Conservation (phyloP, 1,284 basidiomycete genomes). For the Earliella scabrosa region DNA sequence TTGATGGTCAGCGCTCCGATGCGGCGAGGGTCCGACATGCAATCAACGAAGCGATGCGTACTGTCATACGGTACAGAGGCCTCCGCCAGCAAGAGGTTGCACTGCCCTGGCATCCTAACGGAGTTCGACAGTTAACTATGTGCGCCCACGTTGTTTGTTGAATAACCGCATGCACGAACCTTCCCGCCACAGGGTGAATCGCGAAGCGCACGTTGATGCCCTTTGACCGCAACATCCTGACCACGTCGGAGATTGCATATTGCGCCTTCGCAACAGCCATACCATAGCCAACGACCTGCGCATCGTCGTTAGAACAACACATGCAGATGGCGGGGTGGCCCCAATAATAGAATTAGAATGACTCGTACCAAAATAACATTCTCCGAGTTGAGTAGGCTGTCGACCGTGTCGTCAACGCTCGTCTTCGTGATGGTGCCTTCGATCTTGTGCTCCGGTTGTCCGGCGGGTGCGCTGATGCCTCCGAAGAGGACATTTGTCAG, state of each 20-base stretch:
- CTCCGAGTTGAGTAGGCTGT: conserved; percentile 76
- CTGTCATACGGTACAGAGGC: conserved; percentile 89
- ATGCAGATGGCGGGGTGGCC: background rate
- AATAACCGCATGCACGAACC: conserved; percentile 17
- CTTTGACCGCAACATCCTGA: conserved; percentile 67
- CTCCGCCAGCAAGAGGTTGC: conserved; percentile 85
- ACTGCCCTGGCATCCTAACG: conserved; percentile 82
- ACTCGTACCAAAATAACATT: conserved; percentile 75
- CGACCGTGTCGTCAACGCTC: conserved; percentile 77
- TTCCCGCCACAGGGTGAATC: conserved; percentile 47
- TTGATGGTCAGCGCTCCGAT: conserved; percentile 4
- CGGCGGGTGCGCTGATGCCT: conserved; percentile 65
- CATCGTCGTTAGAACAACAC: conserved; percentile 1
- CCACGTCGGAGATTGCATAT: conserved; percentile 85
- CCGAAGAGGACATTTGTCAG: conserved; percentile 81
- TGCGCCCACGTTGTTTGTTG: too few relatives aligned
- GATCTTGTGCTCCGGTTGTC: conserved; percentile 68
- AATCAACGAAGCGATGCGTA: conserved; percentile 42
- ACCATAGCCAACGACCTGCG: conserved; percentile 82
- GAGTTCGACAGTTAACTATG: conserved; percentile 2
- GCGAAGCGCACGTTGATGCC: conserved; percentile 70
- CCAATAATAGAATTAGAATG: background rate
- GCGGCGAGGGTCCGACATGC: background rate
- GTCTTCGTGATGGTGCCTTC: conserved; percentile 82
- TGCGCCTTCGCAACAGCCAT: conserved; percentile 92